phyloP scores from a whole-genome alignment of 148 eudicot genomes.

The Hydrangea macrophylla region DNA sequence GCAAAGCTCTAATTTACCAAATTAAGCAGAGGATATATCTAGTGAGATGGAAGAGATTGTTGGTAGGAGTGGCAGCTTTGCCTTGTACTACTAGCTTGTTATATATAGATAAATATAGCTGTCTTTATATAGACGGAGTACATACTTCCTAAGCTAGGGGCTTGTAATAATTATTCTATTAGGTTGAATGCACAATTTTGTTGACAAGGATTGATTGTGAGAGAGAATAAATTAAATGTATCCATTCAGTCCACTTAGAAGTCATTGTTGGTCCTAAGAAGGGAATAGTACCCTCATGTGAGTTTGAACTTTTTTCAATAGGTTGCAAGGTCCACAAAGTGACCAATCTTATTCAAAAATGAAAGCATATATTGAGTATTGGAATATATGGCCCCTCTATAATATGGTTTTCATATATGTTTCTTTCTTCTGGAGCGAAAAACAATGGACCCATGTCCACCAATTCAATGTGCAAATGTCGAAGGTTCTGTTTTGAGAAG shows the following conservation, averaged over 20 bases:
- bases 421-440: not conserved
- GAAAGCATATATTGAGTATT: too few relatives aligned
- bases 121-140: slow-evolving; percentile 19
- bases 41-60: not conserved
- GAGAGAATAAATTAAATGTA: not conserved
- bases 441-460: not conserved
- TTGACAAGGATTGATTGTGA: slow-evolving; percentile 1
- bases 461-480: too few relatives aligned
- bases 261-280: slow-evolving; percentile 4
- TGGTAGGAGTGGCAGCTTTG: slow-evolving; percentile 9
- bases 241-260: not conserved
- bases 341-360: too few relatives aligned
- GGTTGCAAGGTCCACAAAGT: not conserved
- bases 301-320: not conserved
- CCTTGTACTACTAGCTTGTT: too few relatives aligned
- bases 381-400: too few relatives aligned
- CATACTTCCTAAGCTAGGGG: not conserved
- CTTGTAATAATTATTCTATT: not conserved
- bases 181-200: not conserved
- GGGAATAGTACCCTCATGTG: slow-evolving; percentile 6
- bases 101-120: too few relatives aligned
- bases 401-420: not conserved
- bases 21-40: not conserved
- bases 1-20: slow-evolving; percentile 4
- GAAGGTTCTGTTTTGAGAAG: too few relatives aligned